Base-by-base conservation (phyloP, 345 rosid genomes). In the Cardiospermum halicacabum region DNA sequence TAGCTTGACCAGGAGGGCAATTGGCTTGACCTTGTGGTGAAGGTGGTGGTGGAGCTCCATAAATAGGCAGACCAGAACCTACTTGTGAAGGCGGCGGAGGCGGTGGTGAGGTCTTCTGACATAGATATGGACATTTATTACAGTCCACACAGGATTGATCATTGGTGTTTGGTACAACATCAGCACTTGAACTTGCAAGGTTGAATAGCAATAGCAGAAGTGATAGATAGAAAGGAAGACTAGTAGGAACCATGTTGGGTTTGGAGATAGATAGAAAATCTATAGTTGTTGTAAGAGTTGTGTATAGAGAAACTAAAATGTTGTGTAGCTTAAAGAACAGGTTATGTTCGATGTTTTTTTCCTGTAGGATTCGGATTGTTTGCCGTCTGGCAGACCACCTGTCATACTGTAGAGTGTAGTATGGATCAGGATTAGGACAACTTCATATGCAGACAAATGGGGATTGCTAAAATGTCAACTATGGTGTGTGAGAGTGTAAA, bases 321-420 rank as follows among this genome's bases (percentile, higher is more conserved):
- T 32, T 32, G 15, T 45, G 60, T 62, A 15, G 19, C 56, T 60
- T 24, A 43, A 43, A 59, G 43, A 62, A 31, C 8, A 18, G 40
- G 30, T 57, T 66, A 24, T 49, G 40, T 53, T 53, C 55, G 62
- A 50, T 54, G 34, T 16, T 65, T 65, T n/a, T n/a, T 56, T 51
- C 49, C 71, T 49, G 63, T 7, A 37, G 31, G 53, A 13, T 70
- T 24, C 50, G 68, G 67, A 11, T 50, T 56, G 42, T 36, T 59
- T 70, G 86, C 83, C 81, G 67, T 77, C 60, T 82, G 82, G 79
- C 82, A 69, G 58, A 58, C 74, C 87, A 77, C 78, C 71, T 77
- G 84, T 75, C 87, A 60, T 50, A 36, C 43, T 27, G 31, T 30
- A 36, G 2, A 64, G 37, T 21, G 43, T 9, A 56, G 11, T 65